A percentile compares a stretch with the other conserved stretches of the same genome.
These are phyloP conservation scores for Trichoderma sp. DNA, from an alignment of 2,329 filamentous ascomycete species.

Conservation along the genomic window DNA sequence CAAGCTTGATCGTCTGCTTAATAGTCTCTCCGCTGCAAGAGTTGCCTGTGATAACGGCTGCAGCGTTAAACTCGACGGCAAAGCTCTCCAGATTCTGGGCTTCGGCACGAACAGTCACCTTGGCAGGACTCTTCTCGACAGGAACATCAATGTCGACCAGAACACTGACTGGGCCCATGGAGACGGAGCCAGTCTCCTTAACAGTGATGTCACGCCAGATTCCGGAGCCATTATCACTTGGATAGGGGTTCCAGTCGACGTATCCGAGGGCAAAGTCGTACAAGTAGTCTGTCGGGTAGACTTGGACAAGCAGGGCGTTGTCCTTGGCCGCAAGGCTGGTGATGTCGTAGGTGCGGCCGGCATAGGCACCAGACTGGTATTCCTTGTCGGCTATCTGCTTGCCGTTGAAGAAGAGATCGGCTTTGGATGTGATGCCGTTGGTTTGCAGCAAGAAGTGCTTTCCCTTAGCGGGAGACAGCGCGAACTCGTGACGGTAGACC, in stretches of 20 bases:
- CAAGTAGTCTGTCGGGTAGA: slow-evolving; percentile 61
- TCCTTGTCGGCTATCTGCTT: slow-evolving; percentile 51
- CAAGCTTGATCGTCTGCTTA: slow-evolving; percentile 42
- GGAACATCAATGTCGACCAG: slow-evolving; percentile 44
- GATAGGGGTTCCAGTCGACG: slow-evolving; percentile 41
- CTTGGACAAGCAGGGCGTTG: slow-evolving; percentile 57
- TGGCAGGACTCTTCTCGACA: slow-evolving; percentile 35
- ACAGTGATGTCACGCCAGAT: slow-evolving; percentile 63
- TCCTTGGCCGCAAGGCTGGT: slow-evolving; percentile 45
- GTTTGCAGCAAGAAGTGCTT: slow-evolving; percentile 58
- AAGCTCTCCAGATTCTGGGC: slow-evolving; percentile 47
- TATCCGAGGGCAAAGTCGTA: slow-evolving; percentile 57
- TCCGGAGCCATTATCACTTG: slow-evolving; percentile 64
- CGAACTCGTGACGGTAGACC: slow-evolving; percentile 60
- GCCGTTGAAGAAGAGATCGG: slow-evolving; percentile 63
- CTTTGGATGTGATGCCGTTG: slow-evolving; percentile 61
- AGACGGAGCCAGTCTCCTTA: slow-evolving; percentile 56
- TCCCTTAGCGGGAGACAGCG: slow-evolving; percentile 37
- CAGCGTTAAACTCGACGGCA: slow-evolving; percentile 43
- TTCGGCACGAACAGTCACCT: slow-evolving; percentile 44
- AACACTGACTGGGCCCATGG: slow-evolving; percentile 50
- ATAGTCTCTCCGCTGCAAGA: slow-evolving; percentile 35
- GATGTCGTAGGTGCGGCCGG: slow-evolving; percentile 58
- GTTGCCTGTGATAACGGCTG: slow-evolving; percentile 42
- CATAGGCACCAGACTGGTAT: slow-evolving; percentile 59